Conservation (phyloP, 1,284 basidiomycete species). For the Cutaneotrichosporon cutaneum region DNA sequence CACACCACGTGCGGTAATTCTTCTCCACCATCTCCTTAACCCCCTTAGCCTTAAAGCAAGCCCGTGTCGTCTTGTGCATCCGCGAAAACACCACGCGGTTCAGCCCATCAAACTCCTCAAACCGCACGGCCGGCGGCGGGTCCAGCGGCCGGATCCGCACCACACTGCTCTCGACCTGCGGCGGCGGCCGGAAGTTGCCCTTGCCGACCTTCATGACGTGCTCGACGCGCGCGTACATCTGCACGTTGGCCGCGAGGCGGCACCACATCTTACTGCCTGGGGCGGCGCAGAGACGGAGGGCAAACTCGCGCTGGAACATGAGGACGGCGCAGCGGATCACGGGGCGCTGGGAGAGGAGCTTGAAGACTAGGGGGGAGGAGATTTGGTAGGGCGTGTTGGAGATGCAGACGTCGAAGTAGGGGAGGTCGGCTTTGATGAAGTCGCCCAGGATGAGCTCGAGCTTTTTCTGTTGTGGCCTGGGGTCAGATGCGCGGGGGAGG, state of each 20-base stretch:
- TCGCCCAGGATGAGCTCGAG: conserved; percentile 94
- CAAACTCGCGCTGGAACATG: conserved; percentile 99
- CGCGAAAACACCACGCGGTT: conserved; percentile 86
- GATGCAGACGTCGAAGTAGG: conserved; percentile 98
- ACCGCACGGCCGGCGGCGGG: conserved; percentile 91
- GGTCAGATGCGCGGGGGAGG: too few relatives aligned
- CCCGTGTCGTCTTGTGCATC: conserved; percentile 86
- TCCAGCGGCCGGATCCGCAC: conserved; percentile 88
- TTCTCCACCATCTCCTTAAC: conserved; percentile 91
- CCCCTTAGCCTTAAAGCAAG: conserved; percentile 85
- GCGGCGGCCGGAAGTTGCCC: conserved; percentile 95
- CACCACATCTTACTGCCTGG: conserved; percentile 90
- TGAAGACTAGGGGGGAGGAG: conserved; percentile 95
- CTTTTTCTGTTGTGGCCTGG: conserved; percentile 88
- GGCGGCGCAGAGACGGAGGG: conserved; percentile 82
- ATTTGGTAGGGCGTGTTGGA: conserved; percentile 99
- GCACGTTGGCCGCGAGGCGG: conserved; percentile 91
- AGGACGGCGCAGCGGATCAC: conserved; percentile 91
- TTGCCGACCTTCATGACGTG: conserved; percentile 94
- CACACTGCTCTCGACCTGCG: conserved; percentile 90
- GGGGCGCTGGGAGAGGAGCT: conserved; percentile 91
- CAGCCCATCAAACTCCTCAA: conserved; percentile 97
- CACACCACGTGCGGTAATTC: conserved; percentile 93
- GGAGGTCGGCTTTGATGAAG: conserved; percentile 93
- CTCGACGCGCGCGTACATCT: conserved; percentile 92